Evolutionary conservation across 192 early-diverging fungal species (phyloP).

Genomic region (Linnemannia elongata): DNA sequence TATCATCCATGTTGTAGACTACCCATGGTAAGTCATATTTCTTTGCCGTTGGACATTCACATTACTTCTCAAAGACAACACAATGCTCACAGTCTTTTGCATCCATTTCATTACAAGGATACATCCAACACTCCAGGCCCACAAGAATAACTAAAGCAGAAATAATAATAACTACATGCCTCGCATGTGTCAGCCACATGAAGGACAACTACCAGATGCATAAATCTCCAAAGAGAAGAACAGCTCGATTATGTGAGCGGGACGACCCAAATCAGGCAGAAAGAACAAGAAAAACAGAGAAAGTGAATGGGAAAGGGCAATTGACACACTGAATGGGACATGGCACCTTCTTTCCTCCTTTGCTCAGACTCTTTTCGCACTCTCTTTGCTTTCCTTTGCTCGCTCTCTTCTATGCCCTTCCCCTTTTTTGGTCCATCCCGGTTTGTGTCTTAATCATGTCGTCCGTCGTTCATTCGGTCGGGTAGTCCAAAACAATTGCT

Average conservation of each 20-base stretch:
- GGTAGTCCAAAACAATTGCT: not conserved
- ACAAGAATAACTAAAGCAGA: too few species aligned
- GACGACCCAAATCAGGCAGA: not conserved
- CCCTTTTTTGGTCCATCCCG: slow-evolving; percentile 12
- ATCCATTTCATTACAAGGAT: too few species aligned
- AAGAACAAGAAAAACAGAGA: not conserved
- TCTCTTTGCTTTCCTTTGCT: not conserved
- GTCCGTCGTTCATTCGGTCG: not conserved
- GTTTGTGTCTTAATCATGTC: not conserved
- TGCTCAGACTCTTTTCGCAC: not conserved
- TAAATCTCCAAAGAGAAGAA: not conserved
- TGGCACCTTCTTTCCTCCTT: not conserved
- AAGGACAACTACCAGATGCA: too few species aligned
- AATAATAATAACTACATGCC: too few species aligned
- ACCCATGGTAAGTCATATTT: not conserved
- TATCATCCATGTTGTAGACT: not conserved
- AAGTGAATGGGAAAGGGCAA: not conserved
- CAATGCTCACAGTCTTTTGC: too few species aligned
- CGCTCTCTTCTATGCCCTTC: not conserved
- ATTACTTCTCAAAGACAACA: too few species aligned
- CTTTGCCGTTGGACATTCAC: not conserved
- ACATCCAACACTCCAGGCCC: too few species aligned
- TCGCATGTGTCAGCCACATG: too few species aligned
- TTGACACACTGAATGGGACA: not conserved
- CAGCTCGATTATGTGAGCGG: not conserved